phyloP scores from a whole-genome alignment of 2,329 filamentous ascomycete species.

The Gaeumannomyces sp. region DNA sequence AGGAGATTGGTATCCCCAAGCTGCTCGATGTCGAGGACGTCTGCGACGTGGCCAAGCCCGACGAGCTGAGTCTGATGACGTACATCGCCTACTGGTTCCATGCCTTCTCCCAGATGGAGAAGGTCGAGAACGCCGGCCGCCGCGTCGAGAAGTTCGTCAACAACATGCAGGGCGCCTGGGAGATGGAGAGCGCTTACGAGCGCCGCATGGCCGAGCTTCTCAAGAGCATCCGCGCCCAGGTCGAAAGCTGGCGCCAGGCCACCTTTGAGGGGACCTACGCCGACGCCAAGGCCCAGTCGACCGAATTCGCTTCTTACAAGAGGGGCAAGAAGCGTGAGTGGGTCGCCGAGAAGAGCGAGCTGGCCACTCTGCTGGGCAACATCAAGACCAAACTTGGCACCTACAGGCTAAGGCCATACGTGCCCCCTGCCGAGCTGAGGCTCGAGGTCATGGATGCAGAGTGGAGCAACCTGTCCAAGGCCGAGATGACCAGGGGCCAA shows the following conservation, averaged over 20 bases:
- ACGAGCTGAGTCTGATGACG: constrained; percentile 96
- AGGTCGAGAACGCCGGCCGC: constrained; percentile 93
- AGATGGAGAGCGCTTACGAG: constrained; percentile 98
- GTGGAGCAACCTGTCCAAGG: constrained; percentile 72
- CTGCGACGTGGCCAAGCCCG: constrained; percentile 90
- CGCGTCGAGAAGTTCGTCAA: constrained; percentile 97
- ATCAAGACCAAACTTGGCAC: constrained; percentile 98
- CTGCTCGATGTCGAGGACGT: constrained; percentile 97
- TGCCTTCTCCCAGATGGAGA: constrained; percentile 97
- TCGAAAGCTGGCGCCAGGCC: constrained; percentile 69
- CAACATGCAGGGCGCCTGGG: constrained; percentile 99
- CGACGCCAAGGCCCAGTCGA: constrained; percentile 83
- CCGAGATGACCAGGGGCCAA: constrained; percentile 84
- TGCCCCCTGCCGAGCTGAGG: constrained; percentile 77
- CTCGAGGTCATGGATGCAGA: constrained; percentile 76
- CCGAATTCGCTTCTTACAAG: constrained; percentile 83
- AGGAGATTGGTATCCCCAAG: constrained; percentile 95
- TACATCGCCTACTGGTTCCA: constrained; percentile 99
- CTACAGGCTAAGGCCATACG: constrained; percentile 84
- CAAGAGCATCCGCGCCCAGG: constrained; percentile 65
- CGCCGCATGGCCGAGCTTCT: constrained; percentile 80
- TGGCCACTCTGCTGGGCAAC: constrained; percentile 88
- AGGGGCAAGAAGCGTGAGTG: constrained; percentile 83
- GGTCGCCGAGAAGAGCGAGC: constrained; percentile 96
- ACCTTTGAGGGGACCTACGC: constrained; percentile 86